Conservation (phyloP, 495 filamentous ascomycete species). For the Trichodelitschia bisporula region DNA sequence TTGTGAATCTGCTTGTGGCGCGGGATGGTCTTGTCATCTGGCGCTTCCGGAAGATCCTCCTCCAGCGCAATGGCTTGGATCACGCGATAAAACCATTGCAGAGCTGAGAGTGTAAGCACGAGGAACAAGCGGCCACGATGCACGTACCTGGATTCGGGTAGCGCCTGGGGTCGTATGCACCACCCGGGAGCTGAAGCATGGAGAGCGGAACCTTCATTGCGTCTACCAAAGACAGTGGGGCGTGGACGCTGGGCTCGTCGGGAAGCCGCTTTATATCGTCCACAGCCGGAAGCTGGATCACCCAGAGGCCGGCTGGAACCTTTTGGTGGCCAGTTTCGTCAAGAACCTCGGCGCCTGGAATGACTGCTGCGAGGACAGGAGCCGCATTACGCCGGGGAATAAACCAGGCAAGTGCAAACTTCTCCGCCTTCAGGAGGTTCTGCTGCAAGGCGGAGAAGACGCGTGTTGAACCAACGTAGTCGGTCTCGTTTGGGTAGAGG, state of each 20-base stretch:
- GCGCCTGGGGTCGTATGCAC: constrained; percentile 51
- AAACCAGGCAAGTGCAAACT: constrained; percentile 73
- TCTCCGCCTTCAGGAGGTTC: constrained; percentile 53
- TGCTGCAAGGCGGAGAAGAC: constrained; percentile 82
- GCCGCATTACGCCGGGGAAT: constrained; percentile 56
- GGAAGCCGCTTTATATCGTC: constrained; percentile 71
- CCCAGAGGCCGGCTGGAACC: constrained; percentile 70
- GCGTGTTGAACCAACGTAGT: constrained; percentile 70
- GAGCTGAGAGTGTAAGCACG: constrained; percentile 15
- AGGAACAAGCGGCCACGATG: background rate
- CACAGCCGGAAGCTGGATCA: constrained; percentile 67
- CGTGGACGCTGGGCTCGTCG: constrained; percentile 22
- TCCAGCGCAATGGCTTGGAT: constrained; percentile 80
- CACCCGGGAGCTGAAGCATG: constrained; percentile 77
- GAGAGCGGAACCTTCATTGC: constrained; percentile 58
- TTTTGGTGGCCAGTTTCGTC: constrained; percentile 37
- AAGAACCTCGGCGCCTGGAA: constrained; percentile 42
- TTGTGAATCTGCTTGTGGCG: constrained; percentile 71
- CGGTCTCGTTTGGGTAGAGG: constrained; percentile 83
- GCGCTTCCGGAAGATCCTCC: constrained; percentile 61
- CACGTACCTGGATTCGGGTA: constrained; percentile 62
- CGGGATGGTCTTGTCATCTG: constrained; percentile 66
- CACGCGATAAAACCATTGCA: constrained; percentile 97
- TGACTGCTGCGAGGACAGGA: constrained; percentile 55
- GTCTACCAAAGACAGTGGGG: constrained; percentile 50